phyloP scores from a whole-genome alignment of 2,329 filamentous ascomycete genomes.

The Talaromyces verruculosus region DNA sequence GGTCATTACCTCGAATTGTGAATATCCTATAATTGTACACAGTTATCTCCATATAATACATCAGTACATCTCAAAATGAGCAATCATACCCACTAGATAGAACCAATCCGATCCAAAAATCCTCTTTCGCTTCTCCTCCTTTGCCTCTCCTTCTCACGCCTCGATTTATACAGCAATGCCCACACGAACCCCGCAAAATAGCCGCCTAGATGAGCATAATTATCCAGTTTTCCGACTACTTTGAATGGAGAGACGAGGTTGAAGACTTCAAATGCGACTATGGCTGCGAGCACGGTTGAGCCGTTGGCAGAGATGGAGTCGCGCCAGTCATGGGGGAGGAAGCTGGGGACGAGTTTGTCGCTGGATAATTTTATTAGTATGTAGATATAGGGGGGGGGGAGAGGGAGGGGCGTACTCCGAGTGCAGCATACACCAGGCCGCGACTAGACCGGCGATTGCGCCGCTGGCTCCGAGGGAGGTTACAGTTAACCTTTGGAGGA shows the following conservation, averaged over 20 bases:
- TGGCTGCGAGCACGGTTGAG: conserved; percentile 36
- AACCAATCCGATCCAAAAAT: conserved; percentile 21
- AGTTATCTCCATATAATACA: not conserved
- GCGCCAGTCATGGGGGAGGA: conserved; percentile 42
- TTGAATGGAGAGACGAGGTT: conserved; percentile 33
- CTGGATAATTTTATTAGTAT: conserved; percentile 26
- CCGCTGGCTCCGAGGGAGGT: conserved; percentile 55
- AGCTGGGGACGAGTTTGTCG: conserved; percentile 36
- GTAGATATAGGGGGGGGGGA: not conserved
- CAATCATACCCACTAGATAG: not conserved
- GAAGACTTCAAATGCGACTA: conserved; percentile 41
- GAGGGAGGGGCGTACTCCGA: conserved; percentile 37
- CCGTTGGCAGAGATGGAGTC: conserved; percentile 46
- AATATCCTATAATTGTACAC: not conserved
- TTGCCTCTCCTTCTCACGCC: conserved; percentile 22
- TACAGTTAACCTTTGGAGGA: conserved; percentile 44
- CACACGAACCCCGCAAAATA: conserved; percentile 38
- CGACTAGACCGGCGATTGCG: conserved; percentile 51
- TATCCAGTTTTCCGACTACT: conserved; percentile 37
- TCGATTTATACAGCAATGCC: conserved; percentile 28
- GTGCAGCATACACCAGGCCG: conserved; percentile 51
- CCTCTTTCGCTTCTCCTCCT: conserved; percentile 22
- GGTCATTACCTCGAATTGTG: not conserved
- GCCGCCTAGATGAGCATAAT: conserved; percentile 46
- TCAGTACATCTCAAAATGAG: not conserved